phyloP scores from a whole-genome alignment of 176 grass and related monocot genomes.

The Ensete ventricosum region DNA sequence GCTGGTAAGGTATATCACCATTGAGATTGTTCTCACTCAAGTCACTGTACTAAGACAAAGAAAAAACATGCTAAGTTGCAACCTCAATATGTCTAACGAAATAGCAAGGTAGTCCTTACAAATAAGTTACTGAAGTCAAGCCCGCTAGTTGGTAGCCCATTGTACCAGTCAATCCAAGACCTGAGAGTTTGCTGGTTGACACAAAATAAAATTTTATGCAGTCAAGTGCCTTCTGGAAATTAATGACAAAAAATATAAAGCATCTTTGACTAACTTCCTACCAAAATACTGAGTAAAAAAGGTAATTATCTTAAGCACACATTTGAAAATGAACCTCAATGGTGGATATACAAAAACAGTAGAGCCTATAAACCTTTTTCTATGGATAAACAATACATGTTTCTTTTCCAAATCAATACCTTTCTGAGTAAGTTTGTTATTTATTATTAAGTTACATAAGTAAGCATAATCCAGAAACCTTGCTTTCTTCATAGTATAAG shows the following conservation, averaged over 20 bases:
- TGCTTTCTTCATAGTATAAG: no score
- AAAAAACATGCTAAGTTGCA: conserved; percentile 50
- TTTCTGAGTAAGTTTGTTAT: background rate
- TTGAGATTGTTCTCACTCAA: conserved; percentile 86
- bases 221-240: conserved; percentile 4
- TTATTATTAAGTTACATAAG: no score
- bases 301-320: background rate
- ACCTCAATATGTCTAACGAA: conserved; percentile 21
- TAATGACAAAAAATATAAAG: background rate
- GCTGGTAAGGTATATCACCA: conserved; percentile 78
- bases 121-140: conserved; percentile 85
- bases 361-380: background rate
- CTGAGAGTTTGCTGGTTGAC: conserved; percentile 52
- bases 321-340: background rate
- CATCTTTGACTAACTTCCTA: background rate
- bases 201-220: conserved; percentile 15
- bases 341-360: background rate
- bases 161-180: conserved; percentile 55
- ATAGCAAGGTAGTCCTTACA: conserved; percentile 64
- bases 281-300: background rate
- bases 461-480: no score
- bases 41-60: conserved; percentile 85
- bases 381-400: background rate
- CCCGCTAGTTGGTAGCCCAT: conserved; percentile 78
- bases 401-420: background rate